Evolutionary conservation across 83 land plant species (phyloP).

Genomic region (Thuja plicata): DNA sequence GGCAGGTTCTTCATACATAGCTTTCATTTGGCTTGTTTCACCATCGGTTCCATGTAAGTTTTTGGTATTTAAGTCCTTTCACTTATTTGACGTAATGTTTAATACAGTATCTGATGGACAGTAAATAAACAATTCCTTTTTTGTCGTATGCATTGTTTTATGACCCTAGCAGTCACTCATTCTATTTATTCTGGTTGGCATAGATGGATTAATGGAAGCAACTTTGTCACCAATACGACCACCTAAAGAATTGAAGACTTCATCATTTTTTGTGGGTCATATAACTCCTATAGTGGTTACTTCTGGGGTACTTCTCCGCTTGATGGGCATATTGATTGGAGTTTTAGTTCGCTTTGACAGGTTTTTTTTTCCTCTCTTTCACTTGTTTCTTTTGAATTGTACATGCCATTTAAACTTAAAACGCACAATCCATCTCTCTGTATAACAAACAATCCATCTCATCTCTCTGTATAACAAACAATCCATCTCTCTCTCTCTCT

Average conservation of each 20-base stretch:
- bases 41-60: conserved; percentile 92
- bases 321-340: conserved; percentile 52
- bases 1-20: conserved; percentile 85
- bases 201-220: conserved; percentile 93
- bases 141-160: background rate
- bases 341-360: conserved; percentile 78
- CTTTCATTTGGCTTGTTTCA: conserved; percentile 83
- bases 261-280: conserved; percentile 67
- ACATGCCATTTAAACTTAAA: background rate
- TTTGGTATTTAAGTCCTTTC: background rate
- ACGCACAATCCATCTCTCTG: background rate
- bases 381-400: background rate
- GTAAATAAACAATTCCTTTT: background rate
- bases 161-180: background rate
- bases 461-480: no score
- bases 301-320: conserved; percentile 50
- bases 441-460: background rate
- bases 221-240: conserved; percentile 62
- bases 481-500: background rate
- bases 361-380: conserved; percentile 28
- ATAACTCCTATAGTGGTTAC: conserved; percentile 58
- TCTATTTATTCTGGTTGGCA: background rate
- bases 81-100: background rate
- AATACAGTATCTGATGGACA: background rate
- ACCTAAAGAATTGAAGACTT: conserved; percentile 60